phyloP scores from a whole-genome alignment of 2,329 filamentous ascomycete genomes.

The Ophiostoma perfectum region DNA sequence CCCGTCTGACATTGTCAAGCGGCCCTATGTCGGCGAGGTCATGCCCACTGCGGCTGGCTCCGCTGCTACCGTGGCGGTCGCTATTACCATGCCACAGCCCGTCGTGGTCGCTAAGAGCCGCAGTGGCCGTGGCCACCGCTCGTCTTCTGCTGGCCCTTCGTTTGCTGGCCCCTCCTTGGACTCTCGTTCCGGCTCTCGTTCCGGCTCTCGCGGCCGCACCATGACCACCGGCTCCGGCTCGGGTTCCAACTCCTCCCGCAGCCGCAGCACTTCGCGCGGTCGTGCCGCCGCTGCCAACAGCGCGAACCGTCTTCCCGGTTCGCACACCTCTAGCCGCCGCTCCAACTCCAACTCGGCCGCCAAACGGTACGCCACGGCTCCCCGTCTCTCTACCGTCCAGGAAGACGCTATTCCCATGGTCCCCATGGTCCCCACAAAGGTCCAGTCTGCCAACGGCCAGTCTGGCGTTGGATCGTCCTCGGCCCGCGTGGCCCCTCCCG shows the following conservation, averaged over 20 bases:
- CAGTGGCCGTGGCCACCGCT: background rate
- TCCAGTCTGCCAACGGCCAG: background rate
- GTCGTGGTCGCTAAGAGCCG: background rate
- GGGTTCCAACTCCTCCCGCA: background rate
- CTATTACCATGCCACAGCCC: background rate
- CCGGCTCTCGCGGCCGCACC: background rate
- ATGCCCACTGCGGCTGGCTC: background rate
- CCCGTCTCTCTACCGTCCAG: background rate
- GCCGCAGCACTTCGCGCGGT: background rate
- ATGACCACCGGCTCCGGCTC: background rate
- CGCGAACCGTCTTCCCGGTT: background rate
- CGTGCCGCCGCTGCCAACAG: background rate
- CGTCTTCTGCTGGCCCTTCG: background rate
- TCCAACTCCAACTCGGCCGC: background rate
- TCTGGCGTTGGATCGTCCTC: background rate
- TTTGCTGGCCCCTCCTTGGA: background rate
- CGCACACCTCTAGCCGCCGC: background rate
- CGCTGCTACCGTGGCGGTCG: background rate
- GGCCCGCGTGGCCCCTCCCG: background rate
- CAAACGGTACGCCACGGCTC: background rate
- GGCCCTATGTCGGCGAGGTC: slow-evolving; percentile 1
- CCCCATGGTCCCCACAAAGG: background rate
- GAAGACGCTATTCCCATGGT: background rate
- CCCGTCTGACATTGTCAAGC: background rate
- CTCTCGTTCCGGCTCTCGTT: background rate